Conservation (phyloP, 176 grass and related monocot genomes). For the maize (Zea mays) region DNA sequence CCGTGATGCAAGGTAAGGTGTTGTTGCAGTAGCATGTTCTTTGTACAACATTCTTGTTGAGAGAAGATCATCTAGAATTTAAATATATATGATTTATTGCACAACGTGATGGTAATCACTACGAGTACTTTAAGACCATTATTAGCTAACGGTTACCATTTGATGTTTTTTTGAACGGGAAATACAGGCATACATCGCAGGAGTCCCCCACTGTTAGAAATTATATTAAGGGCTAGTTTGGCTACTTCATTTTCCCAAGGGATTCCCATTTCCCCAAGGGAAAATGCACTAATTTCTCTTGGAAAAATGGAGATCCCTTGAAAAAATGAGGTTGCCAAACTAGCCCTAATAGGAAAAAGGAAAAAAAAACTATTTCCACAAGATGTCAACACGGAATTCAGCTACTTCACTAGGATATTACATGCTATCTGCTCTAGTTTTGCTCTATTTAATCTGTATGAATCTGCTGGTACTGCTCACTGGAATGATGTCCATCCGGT, state of each 20-base stretch:
- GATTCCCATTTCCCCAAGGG: no score
- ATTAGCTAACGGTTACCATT: background rate
- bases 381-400: conserved; percentile 13
- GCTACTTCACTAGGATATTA: background rate
- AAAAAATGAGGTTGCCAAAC: no score
- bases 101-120: background rate
- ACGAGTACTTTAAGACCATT: background rate
- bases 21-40: background rate
- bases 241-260: no score
- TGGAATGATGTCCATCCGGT: background rate
- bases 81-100: conserved; percentile 16
- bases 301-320: no score
- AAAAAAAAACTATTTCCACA: background rate
- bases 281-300: no score
- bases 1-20: conserved; percentile 86
- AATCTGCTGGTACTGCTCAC: conserved; percentile 10
- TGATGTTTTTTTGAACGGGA: background rate
- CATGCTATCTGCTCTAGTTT: conserved; percentile 19
- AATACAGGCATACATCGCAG: background rate
- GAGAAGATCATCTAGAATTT: background rate
- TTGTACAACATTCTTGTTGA: conserved; percentile 9
- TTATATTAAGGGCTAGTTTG: background rate
- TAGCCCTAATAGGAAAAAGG: background rate
- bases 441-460: background rate
- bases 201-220: background rate